phyloP scores from a whole-genome alignment of 371 early-diverging fungal genomes.

The Polyrhizophydium stewartii region DNA sequence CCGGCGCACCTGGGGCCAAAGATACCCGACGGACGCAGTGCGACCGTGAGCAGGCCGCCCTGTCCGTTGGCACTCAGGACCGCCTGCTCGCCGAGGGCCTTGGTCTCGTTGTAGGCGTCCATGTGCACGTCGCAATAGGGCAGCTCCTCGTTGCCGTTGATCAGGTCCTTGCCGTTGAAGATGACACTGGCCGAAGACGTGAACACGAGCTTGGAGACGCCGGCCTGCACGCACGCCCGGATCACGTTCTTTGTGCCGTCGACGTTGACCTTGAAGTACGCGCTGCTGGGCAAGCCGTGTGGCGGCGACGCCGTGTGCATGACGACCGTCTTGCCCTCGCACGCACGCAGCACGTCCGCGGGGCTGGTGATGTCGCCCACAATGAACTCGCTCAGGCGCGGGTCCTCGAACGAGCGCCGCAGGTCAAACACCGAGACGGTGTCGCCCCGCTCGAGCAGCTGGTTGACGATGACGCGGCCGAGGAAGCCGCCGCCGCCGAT shows the following conservation, averaged over 20 bases:
- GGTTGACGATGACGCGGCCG: constrained; percentile 72
- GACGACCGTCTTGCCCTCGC: constrained; percentile 60
- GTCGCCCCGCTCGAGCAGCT: constrained; percentile 62
- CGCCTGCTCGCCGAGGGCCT: constrained; percentile 78
- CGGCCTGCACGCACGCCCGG: constrained; percentile 63
- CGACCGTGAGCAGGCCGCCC: constrained; percentile 66
- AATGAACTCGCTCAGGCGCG: constrained; percentile 52
- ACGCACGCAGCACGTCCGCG: constrained; percentile 59
- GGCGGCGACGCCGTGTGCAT: constrained; percentile 92
- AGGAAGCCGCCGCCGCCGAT: constrained; percentile 91
- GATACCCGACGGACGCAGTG: constrained; percentile 86
- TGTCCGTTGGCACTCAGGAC: constrained; percentile 73
- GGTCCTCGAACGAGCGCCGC: constrained; percentile 48
- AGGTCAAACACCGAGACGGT: constrained; percentile 67
- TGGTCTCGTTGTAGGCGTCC: constrained; percentile 91
- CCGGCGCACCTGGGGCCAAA: constrained; percentile 59
- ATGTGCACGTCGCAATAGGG: constrained; percentile 66
- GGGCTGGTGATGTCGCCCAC: constrained; percentile 72
- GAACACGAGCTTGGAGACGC: constrained; percentile 72
- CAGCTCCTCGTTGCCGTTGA: constrained; percentile 70
- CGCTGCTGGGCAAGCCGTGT: constrained; percentile 37
- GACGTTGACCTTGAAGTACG: constrained; percentile 68
- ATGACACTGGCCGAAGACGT: constrained; percentile 89
- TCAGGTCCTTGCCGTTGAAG: constrained; percentile 71
- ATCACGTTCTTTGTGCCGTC: constrained; percentile 86